phyloP scores from a whole-genome alignment of 2,329 filamentous ascomycete species.

The Penicillium crustosum region DNA sequence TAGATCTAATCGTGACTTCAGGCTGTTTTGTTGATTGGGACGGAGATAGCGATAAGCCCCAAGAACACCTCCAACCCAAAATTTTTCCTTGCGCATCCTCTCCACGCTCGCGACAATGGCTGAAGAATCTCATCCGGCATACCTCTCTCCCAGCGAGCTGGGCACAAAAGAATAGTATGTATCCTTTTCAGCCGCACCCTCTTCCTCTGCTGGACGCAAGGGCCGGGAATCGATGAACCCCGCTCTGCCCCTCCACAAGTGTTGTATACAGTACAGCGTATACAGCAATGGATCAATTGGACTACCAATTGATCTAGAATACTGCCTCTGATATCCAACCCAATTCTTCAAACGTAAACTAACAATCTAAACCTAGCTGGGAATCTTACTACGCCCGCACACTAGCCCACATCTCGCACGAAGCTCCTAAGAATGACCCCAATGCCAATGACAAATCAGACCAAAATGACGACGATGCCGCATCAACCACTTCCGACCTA shows the following conservation, averaged over 20 bases:
- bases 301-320: neutral
- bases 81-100: constrained; percentile 15
- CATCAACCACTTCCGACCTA: constrained; percentile 50
- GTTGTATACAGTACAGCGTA: neutral
- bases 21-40: neutral
- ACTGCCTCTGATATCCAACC: neutral
- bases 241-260: constrained; percentile 6
- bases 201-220: neutral
- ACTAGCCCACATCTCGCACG: constrained; percentile 37
- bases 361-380: constrained; percentile 58
- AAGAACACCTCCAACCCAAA: constrained; percentile 12
- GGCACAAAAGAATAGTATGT: constrained; percentile 89
- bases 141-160: constrained; percentile 74
- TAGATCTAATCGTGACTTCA: neutral
- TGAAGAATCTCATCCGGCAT: constrained; percentile 51
- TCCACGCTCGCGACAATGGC: constrained; percentile 20
- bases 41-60: constrained; percentile 14
- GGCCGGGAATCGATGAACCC: neutral
- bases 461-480: constrained; percentile 13
- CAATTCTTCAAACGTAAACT: neutral
- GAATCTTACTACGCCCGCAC: constrained; percentile 51
- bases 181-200: neutral
- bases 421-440: constrained; percentile 2
- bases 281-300: neutral
- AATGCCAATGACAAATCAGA: constrained; percentile 52